A percentile compares a stretch with the other conserved stretches of the same genome.
phyloP scores from a whole-genome alignment of 202 grass and related monocot species.

The Carex arenaria region DNA sequence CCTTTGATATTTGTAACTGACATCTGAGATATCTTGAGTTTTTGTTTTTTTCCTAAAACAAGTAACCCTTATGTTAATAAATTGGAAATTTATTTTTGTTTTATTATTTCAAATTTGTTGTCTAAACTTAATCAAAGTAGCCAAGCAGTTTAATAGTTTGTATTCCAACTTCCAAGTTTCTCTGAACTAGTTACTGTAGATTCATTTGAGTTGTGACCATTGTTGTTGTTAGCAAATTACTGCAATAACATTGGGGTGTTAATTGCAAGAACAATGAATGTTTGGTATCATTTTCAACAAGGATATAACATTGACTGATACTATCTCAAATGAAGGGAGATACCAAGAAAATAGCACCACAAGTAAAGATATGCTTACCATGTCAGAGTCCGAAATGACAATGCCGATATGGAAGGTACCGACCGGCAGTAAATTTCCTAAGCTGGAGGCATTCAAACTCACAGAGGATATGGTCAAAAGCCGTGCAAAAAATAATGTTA shows the following conservation, averaged over 20 bases:
- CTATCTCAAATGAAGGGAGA: neutral
- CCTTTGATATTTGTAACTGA: neutral
- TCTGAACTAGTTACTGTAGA: neutral
- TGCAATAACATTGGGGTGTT: neutral
- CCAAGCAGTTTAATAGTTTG: neutral
- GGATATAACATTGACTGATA: neutral
- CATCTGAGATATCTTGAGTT: neutral
- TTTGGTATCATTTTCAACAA: neutral
- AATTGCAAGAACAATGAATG: neutral
- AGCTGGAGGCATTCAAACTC: conserved; percentile 55
- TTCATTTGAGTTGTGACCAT: neutral
- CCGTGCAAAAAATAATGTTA: conserved; percentile 56
- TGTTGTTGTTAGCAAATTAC: neutral
- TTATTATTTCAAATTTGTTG: neutral
- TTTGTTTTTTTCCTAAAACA: neutral
- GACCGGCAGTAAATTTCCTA: conserved; percentile 44
- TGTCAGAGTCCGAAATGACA: conserved; percentile 24
- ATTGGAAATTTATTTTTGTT: neutral
- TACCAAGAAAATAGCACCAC: conserved; percentile 1
- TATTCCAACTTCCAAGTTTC: neutral
- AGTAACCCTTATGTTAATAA: neutral
- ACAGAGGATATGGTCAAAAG: conserved; percentile 58
- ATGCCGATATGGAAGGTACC: conserved; percentile 68
- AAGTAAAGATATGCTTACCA: neutral
- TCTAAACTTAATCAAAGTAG: neutral